Conservation (phyloP, 1,139 yeast genomes). For the Protomyces arabidopsidicola region DNA sequence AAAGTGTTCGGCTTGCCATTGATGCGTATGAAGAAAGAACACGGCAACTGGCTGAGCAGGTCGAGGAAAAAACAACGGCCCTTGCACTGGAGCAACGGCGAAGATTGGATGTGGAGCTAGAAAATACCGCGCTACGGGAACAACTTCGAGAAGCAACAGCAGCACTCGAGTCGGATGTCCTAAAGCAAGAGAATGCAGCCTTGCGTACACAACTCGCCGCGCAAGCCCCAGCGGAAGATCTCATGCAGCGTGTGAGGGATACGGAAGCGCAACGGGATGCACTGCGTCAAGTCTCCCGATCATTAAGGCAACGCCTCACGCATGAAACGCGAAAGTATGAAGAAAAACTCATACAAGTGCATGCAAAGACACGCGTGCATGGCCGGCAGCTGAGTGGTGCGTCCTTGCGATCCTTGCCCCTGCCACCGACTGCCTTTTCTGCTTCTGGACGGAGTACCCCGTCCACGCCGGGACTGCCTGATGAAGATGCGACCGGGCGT, state of each 20-base stretch:
- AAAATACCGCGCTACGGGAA: conserved; percentile 5
- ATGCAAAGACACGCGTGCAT: not conserved
- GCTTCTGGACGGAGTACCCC: too few relatives aligned
- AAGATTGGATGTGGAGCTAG: conserved; percentile 5
- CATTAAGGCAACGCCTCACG: conserved; percentile 30
- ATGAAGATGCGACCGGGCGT: not conserved
- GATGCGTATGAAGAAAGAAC: conserved; percentile 15
- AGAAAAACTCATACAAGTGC: conserved; percentile 4
- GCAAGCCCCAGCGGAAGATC: not conserved
- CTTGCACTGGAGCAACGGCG: conserved; percentile 9
- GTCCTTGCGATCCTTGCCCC: not conserved
- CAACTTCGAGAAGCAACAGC: conserved; percentile 1
- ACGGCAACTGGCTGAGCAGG: not conserved
- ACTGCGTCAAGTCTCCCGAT: conserved; percentile 30
- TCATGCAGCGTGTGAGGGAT: conserved; percentile 26
- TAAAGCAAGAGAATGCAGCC: not conserved
- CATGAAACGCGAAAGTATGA: conserved; percentile 26
- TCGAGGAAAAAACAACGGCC: conserved; percentile 2
- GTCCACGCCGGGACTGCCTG: too few relatives aligned
- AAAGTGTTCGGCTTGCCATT: conserved; percentile 10
- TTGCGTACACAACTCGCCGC: not conserved
- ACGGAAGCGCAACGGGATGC: conserved; percentile 32
- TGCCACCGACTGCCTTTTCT: too few relatives aligned
- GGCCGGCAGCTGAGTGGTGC: not conserved
- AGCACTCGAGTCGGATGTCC: not conserved